Conservation (phyloP, 2,329 filamentous ascomycete genomes). For the Colletotrichum graminicola region DNA sequence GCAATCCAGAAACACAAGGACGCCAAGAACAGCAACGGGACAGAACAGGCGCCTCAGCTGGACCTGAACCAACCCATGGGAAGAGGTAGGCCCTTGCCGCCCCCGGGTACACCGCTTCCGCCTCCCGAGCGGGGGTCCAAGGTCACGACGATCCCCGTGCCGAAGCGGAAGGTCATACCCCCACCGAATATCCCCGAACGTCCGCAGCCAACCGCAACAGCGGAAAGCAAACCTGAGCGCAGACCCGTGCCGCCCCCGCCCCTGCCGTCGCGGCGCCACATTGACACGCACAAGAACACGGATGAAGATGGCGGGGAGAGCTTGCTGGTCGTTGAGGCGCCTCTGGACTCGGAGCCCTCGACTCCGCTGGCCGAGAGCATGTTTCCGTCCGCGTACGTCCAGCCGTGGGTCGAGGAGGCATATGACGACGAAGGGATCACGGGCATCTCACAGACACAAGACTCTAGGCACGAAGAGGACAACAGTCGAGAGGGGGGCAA, state of each 20-base stretch:
- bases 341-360: conserved; percentile 70
- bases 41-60: conserved; percentile 48
- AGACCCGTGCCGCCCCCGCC: conserved; percentile 58
- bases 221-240: conserved; percentile 41
- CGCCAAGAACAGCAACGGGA: conserved; percentile 46
- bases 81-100: conserved; percentile 83
- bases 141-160: conserved; percentile 67
- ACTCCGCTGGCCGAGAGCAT: conserved; percentile 59
- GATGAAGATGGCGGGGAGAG: conserved; percentile 57
- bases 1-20: conserved; percentile 66
- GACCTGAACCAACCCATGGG: conserved; percentile 79
- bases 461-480: neutral
- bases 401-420: conserved; percentile 32
- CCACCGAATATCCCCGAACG: conserved; percentile 46
- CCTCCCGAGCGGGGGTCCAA: conserved; percentile 72
- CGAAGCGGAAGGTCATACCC: conserved; percentile 74
- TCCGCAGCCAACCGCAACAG: conserved; percentile 31
- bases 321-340: conserved; percentile 75
- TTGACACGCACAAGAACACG: conserved; percentile 51
- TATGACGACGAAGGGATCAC: conserved; percentile 21
- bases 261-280: conserved; percentile 61
- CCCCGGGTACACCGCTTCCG: conserved; percentile 83
- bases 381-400: conserved; percentile 25
- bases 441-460: neutral
- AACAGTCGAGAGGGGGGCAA: conserved; percentile 9